phyloP scores from a whole-genome alignment of 192 early-diverging fungal genomes.

The Backusella tuberculispora region DNA sequence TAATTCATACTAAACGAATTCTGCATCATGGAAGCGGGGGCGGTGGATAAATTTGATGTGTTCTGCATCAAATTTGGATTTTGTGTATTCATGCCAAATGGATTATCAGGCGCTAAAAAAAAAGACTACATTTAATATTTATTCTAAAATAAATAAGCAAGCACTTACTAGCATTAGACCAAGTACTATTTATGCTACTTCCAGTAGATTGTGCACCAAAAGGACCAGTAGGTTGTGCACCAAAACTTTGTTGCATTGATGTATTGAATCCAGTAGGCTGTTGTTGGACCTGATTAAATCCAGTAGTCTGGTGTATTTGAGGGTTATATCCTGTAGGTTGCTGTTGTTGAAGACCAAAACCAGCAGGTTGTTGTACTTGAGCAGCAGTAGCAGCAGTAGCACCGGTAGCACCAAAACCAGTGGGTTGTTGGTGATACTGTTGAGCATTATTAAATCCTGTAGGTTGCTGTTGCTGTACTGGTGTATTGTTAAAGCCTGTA shows the following conservation, averaged over 20 bases:
- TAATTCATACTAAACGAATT: conserved; percentile 4
- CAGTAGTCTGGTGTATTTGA: neutral
- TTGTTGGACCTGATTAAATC: neutral
- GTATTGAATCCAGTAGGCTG: neutral
- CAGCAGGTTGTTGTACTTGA: neutral
- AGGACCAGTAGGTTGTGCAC: conserved; percentile 10
- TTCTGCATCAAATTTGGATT: neutral
- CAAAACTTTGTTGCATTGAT: neutral
- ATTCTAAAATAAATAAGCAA: neutral
- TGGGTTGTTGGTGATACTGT: neutral
- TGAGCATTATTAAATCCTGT: neutral
- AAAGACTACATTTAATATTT: neutral
- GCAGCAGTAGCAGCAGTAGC: neutral
- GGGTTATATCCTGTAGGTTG: neutral
- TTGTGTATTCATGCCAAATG: conserved; percentile 29
- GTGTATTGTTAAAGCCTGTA: neutral
- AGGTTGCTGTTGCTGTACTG: neutral
- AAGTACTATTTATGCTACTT: conserved; percentile 20
- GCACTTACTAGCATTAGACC: conserved; percentile 37
- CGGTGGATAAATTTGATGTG: conserved; percentile 9
- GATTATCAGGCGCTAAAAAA: conserved; percentile 38
- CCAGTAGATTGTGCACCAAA: neutral
- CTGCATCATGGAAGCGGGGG: neutral
- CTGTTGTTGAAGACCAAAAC: conserved; percentile 5
- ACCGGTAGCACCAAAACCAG: neutral